A percentile compares a stretch with the other conserved stretches of the same genome.
phyloP scores from a whole-genome alignment of 768 basidiomycete genomes.

The Macrolepiota dolichaula region DNA sequence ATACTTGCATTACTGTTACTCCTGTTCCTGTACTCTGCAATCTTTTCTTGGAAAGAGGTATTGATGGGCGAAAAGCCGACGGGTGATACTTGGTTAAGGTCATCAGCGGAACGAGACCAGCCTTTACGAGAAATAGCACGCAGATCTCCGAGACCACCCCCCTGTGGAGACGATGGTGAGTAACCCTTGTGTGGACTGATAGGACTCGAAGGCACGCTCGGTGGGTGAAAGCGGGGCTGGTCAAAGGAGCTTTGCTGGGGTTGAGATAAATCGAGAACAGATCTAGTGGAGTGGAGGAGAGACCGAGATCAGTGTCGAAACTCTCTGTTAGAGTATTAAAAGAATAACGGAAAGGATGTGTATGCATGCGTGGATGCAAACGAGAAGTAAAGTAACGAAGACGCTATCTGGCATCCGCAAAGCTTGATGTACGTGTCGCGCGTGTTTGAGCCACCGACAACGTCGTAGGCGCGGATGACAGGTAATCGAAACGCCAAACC shows the following conservation, averaged over 20 bases:
- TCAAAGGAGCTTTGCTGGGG: conserved; percentile 43
- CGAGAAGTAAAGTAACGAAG: neutral
- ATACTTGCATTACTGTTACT: conserved; percentile 54
- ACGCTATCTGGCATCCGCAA: neutral
- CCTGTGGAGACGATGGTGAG: conserved; percentile 17
- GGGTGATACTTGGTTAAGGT: conserved; percentile 55
- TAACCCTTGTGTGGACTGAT: conserved; percentile 16
- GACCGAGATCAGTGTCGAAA: neutral
- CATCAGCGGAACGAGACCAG: conserved; percentile 82
- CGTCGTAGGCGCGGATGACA: neutral
- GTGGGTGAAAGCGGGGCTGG: conserved; percentile 28
- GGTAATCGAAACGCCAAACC: neutral
- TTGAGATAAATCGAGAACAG: conserved; percentile 61
- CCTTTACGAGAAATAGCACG: conserved; percentile 64
- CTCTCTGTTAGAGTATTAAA: neutral
- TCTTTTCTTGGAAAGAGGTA: conserved; percentile 55
- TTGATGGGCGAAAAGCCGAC: conserved; percentile 35
- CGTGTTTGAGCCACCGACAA: neutral
- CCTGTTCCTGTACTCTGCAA: conserved; percentile 62
- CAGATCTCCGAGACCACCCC: conserved; percentile 56
- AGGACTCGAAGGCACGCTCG: conserved; percentile 38
- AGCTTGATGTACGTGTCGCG: neutral
- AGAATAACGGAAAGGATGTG: neutral
- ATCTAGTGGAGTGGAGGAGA: conserved; percentile 43
- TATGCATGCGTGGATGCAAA: neutral